Evolutionary conservation across 257 asterid genomes (phyloP).

Genomic region (Scutellaria galericulata): DNA sequence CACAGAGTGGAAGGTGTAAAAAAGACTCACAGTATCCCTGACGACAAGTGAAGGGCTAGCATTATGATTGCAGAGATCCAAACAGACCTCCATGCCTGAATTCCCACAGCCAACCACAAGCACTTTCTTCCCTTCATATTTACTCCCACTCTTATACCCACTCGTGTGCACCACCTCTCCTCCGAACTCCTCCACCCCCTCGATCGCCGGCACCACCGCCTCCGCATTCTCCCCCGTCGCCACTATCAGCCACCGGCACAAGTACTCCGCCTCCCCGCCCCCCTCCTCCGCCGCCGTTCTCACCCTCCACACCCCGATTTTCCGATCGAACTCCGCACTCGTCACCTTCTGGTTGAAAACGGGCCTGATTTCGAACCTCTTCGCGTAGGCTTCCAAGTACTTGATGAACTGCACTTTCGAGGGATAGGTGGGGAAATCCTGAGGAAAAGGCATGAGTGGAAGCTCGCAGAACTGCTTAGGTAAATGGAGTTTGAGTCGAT

Average conservation of each 20-base stretch:
- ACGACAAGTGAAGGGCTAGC: slow-evolving; percentile 75
- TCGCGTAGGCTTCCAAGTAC: slow-evolving; percentile 67
- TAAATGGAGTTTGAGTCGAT: slow-evolving; percentile 77
- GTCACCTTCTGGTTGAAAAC: slow-evolving; percentile 55
- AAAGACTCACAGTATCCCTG: slow-evolving; percentile 70
- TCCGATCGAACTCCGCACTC: slow-evolving; percentile 54
- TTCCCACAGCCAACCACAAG: slow-evolving; percentile 92
- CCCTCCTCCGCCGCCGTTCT: slow-evolving; percentile 31
- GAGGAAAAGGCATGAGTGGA: slow-evolving; percentile 75
- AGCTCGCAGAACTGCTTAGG: slow-evolving; percentile 88
- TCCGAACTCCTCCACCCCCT: slow-evolving; percentile 58
- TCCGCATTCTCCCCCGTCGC: slow-evolving; percentile 95
- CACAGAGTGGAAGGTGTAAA: slow-evolving; percentile 12
- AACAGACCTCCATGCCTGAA: slow-evolving; percentile 94
- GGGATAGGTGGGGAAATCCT: slow-evolving; percentile 75
- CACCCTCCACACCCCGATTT: slow-evolving; percentile 63
- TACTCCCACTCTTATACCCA: slow-evolving; percentile 62
- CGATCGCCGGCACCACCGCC: slow-evolving; percentile 59
- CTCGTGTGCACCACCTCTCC: slow-evolving; percentile 74
- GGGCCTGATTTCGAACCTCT: slow-evolving; percentile 61
- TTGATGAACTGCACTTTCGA: slow-evolving; percentile 65
- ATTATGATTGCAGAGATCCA: slow-evolving; percentile 79
- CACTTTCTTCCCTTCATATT: slow-evolving; percentile 59
- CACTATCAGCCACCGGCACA: slow-evolving; percentile 68
- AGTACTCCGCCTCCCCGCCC: slow-evolving; percentile 44